Percentiles rank a stretch among this genome's conserved stretches.
phyloP scores from a whole-genome alignment of 768 basidiomycete species.

The Cystoderma amianthinum region DNA sequence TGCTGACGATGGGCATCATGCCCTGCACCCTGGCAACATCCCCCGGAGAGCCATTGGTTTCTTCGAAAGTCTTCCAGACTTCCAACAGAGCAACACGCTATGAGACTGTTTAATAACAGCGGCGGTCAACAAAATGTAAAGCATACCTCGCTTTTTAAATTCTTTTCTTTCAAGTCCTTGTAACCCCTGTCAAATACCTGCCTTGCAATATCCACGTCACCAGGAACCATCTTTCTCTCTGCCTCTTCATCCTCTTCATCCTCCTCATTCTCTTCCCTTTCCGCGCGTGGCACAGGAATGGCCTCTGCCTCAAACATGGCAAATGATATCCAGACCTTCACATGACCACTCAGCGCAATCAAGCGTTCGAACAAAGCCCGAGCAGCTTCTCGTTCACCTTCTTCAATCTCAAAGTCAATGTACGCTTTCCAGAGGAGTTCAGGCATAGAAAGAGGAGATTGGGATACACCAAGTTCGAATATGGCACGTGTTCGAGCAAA shows the following conservation, averaged over 20 bases:
- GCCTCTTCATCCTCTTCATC: conserved; percentile 57
- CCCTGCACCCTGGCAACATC: conserved; percentile 78
- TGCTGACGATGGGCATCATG: conserved; percentile 91
- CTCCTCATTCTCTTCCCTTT: conserved; percentile 67
- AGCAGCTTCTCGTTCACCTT: conserved; percentile 83
- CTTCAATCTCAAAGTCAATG: conserved; percentile 93
- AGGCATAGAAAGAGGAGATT: conserved; percentile 87
- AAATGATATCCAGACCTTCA: conserved; percentile 96
- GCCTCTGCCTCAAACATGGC: conserved; percentile 86
- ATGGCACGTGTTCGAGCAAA: conserved; percentile 86
- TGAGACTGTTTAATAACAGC: background rate
- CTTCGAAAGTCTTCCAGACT: conserved; percentile 94
- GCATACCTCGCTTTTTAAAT: conserved; percentile 80
- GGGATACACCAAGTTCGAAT: conserved; percentile 86
- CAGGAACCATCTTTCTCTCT: conserved; percentile 62
- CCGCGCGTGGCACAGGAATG: conserved; percentile 56
- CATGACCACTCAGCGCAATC: conserved; percentile 79
- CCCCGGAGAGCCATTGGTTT: conserved; percentile 64
- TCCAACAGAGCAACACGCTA: conserved; percentile 90
- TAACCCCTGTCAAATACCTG: conserved; percentile 84
- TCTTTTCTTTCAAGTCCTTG: conserved; percentile 75
- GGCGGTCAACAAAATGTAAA: background rate
- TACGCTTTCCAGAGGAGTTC: conserved; percentile 93
- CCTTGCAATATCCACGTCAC: conserved; percentile 64
- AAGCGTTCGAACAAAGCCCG: conserved; percentile 87